These are phyloP conservation scores for Saccharomycopsis amapae DNA, from an alignment of 805 yeast genomes.

Conservation along the genomic window DNA sequence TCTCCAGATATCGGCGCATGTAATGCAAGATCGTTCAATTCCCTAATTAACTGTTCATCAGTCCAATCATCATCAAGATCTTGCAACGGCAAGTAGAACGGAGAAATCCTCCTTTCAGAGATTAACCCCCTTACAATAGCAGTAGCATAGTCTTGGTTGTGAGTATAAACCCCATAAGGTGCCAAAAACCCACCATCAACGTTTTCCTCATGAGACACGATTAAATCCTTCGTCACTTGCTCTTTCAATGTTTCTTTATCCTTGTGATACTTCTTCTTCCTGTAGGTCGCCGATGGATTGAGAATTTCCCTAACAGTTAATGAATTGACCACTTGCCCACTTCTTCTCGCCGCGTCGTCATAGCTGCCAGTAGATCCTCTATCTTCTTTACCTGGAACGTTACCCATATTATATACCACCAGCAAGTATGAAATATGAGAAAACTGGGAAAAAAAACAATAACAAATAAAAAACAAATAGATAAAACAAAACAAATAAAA, in stretches of 20 bases:
- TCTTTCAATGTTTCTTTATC: conserved; percentile 51
- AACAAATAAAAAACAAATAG: not conserved
- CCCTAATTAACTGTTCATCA: conserved; percentile 54
- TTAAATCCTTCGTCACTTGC: conserved; percentile 45
- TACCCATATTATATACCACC: conserved; percentile 34
- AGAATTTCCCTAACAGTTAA: conserved; percentile 26
- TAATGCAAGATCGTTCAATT: conserved; percentile 43
- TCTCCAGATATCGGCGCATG: conserved; percentile 45
- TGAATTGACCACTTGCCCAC: conserved; percentile 23
- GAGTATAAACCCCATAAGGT: conserved; percentile 80
- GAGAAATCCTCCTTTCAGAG: conserved; percentile 67
- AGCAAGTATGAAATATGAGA: not conserved
- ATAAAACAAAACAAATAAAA: not conserved
- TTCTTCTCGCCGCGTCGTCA: not conserved
- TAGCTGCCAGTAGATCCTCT: conserved; percentile 12
- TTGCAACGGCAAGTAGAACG: conserved; percentile 84
- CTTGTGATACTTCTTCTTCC: conserved; percentile 37
- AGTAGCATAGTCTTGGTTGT: conserved; percentile 67
- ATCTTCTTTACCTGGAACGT: conserved; percentile 40
- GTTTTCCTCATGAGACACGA: conserved; percentile 56
- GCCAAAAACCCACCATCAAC: conserved; percentile 95
- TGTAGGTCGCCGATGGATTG: conserved; percentile 21
- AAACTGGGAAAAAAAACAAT: not conserved
- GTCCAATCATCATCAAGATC: conserved; percentile 70
- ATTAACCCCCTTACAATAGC: conserved; percentile 67